Evolutionary conservation across 306 rosid species (phyloP).

Genomic region (Acacia melanoxylon): DNA sequence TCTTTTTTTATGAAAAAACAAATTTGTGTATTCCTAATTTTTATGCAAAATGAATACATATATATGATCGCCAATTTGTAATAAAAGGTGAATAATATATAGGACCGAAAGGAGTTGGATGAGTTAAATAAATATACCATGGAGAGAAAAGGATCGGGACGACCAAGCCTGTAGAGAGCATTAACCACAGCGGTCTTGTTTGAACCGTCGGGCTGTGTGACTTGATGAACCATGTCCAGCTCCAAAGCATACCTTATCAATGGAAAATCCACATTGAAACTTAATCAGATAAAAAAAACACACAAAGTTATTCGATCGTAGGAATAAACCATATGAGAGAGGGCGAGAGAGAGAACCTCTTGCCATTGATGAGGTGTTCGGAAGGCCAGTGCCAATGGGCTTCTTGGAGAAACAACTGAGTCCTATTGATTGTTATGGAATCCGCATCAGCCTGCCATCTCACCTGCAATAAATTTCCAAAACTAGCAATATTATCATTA

Average conservation of each 20-base stretch:
- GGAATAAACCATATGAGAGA: neutral
- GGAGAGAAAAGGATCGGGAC: constrained; percentile 51
- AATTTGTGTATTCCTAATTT: neutral
- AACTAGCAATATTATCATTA: neutral
- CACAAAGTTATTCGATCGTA: neutral
- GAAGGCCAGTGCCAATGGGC: constrained; percentile 81
- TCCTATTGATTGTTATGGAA: constrained; percentile 46
- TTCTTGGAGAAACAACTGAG: constrained; percentile 49
- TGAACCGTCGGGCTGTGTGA: constrained; percentile 35
- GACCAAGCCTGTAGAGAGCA: constrained; percentile 56
- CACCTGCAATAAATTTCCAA: constrained; percentile 27
- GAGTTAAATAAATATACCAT: constrained; percentile 31
- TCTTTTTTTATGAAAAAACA: too few species aligned
- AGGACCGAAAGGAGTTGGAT: neutral
- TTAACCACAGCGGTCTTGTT: constrained; percentile 54
- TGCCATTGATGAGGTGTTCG: constrained; percentile 69
- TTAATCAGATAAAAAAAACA: neutral
- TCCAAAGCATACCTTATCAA: constrained; percentile 61
- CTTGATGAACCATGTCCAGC: constrained; percentile 65
- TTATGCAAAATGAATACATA: neutral
- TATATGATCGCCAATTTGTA: too few species aligned
- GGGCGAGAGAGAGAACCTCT: constrained; percentile 28
- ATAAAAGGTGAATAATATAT: neutral
- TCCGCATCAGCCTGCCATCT: constrained; percentile 56
- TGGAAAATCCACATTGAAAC: neutral